A percentile compares a stretch with the other conserved stretches of the same genome.
Evolutionary conservation across 2,329 filamentous ascomycete genomes (phyloP).

Genomic region (Clarireedia sp.): DNA sequence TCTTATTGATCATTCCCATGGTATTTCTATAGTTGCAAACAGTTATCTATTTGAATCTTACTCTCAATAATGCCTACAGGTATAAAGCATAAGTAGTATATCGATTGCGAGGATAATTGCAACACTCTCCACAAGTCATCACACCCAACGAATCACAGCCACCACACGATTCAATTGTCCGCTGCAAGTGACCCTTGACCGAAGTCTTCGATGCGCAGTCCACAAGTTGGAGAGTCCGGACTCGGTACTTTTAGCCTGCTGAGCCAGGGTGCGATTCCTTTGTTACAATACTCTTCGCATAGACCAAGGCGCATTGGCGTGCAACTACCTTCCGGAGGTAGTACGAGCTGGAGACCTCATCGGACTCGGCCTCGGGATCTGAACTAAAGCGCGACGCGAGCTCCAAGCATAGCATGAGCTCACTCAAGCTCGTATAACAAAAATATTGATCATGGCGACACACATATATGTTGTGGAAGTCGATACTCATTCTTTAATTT

Average conservation of each 20-base stretch:
- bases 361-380: constrained; percentile 3
- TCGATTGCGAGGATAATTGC: no score
- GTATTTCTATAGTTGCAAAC: neutral
- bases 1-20: no score
- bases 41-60: no score
- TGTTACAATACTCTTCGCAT: neutral
- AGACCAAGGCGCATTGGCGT: neutral
- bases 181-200: no score
- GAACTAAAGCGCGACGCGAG: constrained; percentile 3
- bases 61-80: no score
- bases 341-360: neutral
- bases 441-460: neutral
- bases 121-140: no score
- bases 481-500: neutral
- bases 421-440: neutral
- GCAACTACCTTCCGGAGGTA: constrained; percentile 2
- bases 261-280: neutral
- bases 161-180: no score
- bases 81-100: no score
- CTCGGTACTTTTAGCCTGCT: neutral
- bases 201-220: no score
- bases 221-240: neutral
- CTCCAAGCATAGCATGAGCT: neutral
- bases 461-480: constrained; percentile 6
- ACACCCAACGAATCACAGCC: no score